Evolutionary conservation across 2,329 filamentous ascomycete genomes (phyloP).

Genomic region (Calcarisporium arbuscula): DNA sequence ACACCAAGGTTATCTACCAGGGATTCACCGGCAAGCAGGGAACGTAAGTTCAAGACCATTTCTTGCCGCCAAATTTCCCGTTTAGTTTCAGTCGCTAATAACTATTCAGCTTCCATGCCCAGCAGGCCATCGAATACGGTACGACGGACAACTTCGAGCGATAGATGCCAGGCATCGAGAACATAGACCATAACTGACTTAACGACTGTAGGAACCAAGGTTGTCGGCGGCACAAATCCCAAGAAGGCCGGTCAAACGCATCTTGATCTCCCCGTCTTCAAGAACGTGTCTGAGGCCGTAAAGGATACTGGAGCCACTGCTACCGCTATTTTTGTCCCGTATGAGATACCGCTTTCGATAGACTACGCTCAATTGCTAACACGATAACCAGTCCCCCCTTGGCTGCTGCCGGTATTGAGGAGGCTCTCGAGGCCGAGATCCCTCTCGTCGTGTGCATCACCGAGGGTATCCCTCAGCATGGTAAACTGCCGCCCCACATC

Average conservation of each 20-base stretch:
- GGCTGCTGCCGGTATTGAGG: constrained; percentile 92
- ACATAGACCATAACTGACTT: constrained; percentile 15
- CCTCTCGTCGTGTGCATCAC: constrained; percentile 96
- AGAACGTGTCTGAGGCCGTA: constrained; percentile 78
- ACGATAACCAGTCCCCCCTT: constrained; percentile 67
- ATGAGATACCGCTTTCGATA: constrained; percentile 27
- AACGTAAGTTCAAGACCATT: constrained; percentile 66
- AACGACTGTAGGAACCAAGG: constrained; percentile 68
- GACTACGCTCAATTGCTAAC: constrained; percentile 9
- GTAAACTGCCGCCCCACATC: too few species aligned
- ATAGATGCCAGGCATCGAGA: constrained; percentile 11
- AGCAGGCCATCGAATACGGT: constrained; percentile 98
- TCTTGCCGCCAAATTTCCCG: background rate
- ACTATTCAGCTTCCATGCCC: constrained; percentile 77
- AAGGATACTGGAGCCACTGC: constrained; percentile 87
- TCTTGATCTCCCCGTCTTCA: constrained; percentile 89
- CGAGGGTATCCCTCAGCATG: constrained; percentile 95
- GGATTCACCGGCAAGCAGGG: constrained; percentile 97
- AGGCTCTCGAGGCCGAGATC: constrained; percentile 89
- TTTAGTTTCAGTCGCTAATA: constrained; percentile 12
- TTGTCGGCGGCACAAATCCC: constrained; percentile 96
- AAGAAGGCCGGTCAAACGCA: constrained; percentile 94
- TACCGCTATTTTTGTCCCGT: constrained; percentile 95
- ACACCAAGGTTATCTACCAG: constrained; percentile 95
- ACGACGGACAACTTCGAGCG: too few species aligned